A percentile compares a stretch with the other conserved stretches of the same genome.
These are phyloP conservation scores for Pichia gijzeniarum DNA, from an alignment of 805 yeast species.

Conservation along the genomic window DNA sequence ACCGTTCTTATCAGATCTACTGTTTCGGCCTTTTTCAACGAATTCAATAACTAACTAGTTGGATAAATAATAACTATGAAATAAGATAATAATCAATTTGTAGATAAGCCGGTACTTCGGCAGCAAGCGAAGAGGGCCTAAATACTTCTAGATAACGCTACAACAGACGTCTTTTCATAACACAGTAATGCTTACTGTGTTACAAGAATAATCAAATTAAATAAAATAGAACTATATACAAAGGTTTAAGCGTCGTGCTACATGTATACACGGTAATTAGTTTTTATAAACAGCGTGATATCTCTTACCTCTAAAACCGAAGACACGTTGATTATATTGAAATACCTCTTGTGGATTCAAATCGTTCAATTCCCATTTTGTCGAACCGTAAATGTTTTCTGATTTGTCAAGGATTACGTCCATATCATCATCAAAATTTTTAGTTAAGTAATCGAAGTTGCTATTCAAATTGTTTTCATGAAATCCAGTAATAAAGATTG, in stretches of 20 bases:
- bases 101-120: too few relatives aligned
- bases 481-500: slow-evolving; percentile 84
- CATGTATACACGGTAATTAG: background rate
- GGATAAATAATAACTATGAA: too few relatives aligned
- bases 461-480: slow-evolving; percentile 64
- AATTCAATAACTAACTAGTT: too few relatives aligned
- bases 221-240: slow-evolving; percentile 5
- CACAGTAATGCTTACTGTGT: too few relatives aligned
- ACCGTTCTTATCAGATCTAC: too few relatives aligned
- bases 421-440: slow-evolving; percentile 64
- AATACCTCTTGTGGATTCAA: slow-evolving; percentile 87
- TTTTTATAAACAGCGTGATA: slow-evolving; percentile 66
- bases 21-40: too few relatives aligned
- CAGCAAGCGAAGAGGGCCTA: too few relatives aligned
- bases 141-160: too few relatives aligned
- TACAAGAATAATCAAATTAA: too few relatives aligned
- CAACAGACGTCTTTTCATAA: too few relatives aligned
- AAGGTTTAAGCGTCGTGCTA: background rate
- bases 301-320: slow-evolving; percentile 94
- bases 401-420: slow-evolving; percentile 75
- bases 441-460: slow-evolving; percentile 66
- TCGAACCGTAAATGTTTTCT: slow-evolving; percentile 70
- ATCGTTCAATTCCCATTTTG: slow-evolving; percentile 94
- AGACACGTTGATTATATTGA: slow-evolving; percentile 83
- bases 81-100: too few relatives aligned